Evolutionary conservation across 2,329 filamentous ascomycete species (phyloP).

Genomic region (Fusarium floridanum): DNA sequence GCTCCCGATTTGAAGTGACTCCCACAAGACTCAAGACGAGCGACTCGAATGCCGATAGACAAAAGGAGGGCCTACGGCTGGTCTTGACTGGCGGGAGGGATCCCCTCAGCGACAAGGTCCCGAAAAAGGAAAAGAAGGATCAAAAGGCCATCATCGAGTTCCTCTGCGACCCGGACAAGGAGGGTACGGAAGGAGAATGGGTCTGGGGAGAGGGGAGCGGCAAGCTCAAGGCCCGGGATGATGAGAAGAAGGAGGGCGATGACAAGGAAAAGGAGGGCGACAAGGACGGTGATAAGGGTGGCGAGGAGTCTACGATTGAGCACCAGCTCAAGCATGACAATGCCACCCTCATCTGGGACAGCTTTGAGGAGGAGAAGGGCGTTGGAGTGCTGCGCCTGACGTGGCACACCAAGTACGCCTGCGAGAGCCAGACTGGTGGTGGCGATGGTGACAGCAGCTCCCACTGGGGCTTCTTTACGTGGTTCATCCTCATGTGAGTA

Average conservation of each 20-base stretch:
- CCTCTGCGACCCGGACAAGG: slow-evolving; percentile 79
- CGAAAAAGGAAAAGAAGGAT: slow-evolving; percentile 61
- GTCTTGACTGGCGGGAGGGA: slow-evolving; percentile 73
- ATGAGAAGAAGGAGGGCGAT: slow-evolving; percentile 50
- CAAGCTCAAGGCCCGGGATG: slow-evolving; percentile 46
- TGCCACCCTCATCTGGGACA: slow-evolving; percentile 80
- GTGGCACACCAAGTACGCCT: slow-evolving; percentile 91
- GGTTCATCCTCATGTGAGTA: slow-evolving; percentile 92
- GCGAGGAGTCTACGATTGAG: slow-evolving; percentile 59
- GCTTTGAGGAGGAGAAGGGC: slow-evolving; percentile 74
- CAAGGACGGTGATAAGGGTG: slow-evolving; percentile 53
- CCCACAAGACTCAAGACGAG: slow-evolving; percentile 75
- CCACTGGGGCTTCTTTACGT: slow-evolving; percentile 97
- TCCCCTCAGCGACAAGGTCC: slow-evolving; percentile 66
- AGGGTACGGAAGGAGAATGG: slow-evolving; percentile 80
- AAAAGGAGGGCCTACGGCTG: slow-evolving; percentile 79
- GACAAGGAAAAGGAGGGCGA: slow-evolving; percentile 57
- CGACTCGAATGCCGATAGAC: slow-evolving; percentile 72
- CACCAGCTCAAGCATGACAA: slow-evolving; percentile 66
- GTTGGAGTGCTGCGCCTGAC: slow-evolving; percentile 77
- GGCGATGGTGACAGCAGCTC: slow-evolving; percentile 60
- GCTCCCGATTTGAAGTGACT: slow-evolving; percentile 72
- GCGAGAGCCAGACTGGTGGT: slow-evolving; percentile 67
- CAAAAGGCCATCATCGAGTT: slow-evolving; percentile 89
- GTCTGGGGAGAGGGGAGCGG: slow-evolving; percentile 68